Conservation (phyloP, 176 grass and related monocot genomes). For the Hsuehochloa calcarea region DNA sequence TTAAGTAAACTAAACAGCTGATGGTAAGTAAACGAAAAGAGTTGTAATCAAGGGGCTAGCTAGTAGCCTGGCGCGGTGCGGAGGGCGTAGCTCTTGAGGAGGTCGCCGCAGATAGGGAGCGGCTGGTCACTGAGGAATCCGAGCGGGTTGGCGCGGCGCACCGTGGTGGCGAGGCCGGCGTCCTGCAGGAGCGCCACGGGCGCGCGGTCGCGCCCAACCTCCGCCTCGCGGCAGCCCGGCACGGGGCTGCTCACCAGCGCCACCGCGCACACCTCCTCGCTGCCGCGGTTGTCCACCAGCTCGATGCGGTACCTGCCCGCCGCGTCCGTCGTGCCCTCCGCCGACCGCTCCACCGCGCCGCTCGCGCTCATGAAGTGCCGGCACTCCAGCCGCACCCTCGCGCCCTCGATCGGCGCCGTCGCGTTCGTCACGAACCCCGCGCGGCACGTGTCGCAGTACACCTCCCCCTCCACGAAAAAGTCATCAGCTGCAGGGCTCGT, state of each 20-base stretch:
- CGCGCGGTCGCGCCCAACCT: slow-evolving; percentile 36
- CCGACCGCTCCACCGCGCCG: slow-evolving; percentile 38
- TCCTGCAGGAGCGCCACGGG: slow-evolving; percentile 1
- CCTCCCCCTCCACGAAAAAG: slow-evolving; percentile 47
- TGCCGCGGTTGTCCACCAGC: slow-evolving; percentile 45
- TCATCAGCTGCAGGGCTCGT: background rate
- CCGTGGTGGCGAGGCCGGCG: slow-evolving; percentile 34
- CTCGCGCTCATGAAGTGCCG: slow-evolving; percentile 44
- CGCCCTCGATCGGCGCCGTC: slow-evolving; percentile 36
- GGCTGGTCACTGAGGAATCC: slow-evolving; percentile 37
- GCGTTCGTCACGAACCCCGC: slow-evolving; percentile 43
- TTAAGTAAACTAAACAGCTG: background rate
- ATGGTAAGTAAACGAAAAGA: background rate
- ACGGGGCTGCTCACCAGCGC: slow-evolving; percentile 42
- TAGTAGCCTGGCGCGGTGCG: background rate
- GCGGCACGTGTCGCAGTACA: slow-evolving; percentile 56
- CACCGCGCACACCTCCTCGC: slow-evolving; percentile 52
- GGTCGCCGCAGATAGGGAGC: slow-evolving; percentile 31
- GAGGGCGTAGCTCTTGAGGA: slow-evolving; percentile 20
- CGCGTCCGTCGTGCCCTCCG: slow-evolving; percentile 25
- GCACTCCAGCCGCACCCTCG: slow-evolving; percentile 43
- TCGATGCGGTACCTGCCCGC: slow-evolving; percentile 35
- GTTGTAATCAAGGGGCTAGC: background rate
- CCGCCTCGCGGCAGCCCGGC: slow-evolving; percentile 33
- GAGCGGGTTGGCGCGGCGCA: slow-evolving; percentile 44